phyloP scores from a whole-genome alignment of 1,284 basidiomycete genomes.

The Ceratobasidium sp. region DNA sequence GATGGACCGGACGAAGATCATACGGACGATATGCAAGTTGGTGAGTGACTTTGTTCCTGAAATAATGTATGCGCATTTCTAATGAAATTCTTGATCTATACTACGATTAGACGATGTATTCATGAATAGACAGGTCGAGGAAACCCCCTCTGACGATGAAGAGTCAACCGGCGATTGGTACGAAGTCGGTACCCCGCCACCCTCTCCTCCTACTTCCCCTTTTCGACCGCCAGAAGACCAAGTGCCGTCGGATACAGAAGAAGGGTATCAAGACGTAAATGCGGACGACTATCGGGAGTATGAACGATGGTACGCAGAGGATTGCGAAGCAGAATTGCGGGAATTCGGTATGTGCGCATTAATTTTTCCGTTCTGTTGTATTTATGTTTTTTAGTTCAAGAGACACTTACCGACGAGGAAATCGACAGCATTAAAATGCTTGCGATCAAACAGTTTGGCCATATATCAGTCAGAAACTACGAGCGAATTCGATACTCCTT shows the following conservation, averaged over 20 bases:
- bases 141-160: background rate
- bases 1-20: background rate
- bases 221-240: background rate
- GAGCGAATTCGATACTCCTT: slow-evolving; percentile 28
- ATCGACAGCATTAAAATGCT: slow-evolving; percentile 29
- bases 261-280: background rate
- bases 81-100: background rate
- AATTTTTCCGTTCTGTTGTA: background rate
- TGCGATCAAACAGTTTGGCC: slow-evolving; percentile 27
- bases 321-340: background rate
- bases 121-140: background rate
- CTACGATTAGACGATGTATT: background rate
- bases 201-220: background rate
- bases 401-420: slow-evolving; percentile 7
- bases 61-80: background rate
- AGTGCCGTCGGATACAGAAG: background rate
- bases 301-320: slow-evolving; percentile 22
- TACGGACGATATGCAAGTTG: background rate
- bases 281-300: slow-evolving; percentile 13
- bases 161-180: background rate
- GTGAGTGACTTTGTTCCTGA: background rate
- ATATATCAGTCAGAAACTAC: slow-evolving; percentile 24
- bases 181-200: background rate
- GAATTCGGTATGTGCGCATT: slow-evolving; percentile 9
- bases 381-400: background rate